Evolutionary conservation across 2,329 filamentous ascomycete species (phyloP).

Genomic region (Pseudopyrenochaeta lycopersici): DNA sequence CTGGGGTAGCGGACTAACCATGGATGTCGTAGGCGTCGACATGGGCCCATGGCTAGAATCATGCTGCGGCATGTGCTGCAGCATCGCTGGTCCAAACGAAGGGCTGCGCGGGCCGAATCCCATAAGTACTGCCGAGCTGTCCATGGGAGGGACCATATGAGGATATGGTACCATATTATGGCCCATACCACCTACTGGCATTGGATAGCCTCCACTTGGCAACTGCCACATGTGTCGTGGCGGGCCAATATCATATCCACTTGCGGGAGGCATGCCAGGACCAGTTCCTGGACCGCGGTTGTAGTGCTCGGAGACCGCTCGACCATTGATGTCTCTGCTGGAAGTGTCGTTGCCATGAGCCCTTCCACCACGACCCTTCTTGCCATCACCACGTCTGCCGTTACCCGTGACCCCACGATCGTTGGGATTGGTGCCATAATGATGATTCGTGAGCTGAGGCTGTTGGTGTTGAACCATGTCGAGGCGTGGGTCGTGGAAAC

Average conservation of each 20-base stretch:
- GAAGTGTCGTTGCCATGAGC: neutral
- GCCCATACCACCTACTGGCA: neutral
- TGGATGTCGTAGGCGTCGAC: neutral
- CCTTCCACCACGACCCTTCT: neutral
- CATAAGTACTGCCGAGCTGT: neutral
- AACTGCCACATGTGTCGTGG: neutral
- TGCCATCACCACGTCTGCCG: neutral
- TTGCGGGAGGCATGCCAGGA: neutral
- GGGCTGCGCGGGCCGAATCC: neutral
- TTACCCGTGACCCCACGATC: neutral
- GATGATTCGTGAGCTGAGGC: neutral
- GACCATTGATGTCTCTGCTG: neutral
- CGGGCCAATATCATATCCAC: neutral
- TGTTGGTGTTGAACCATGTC: neutral
- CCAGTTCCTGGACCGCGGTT: neutral
- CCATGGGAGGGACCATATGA: neutral
- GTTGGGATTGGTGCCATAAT: neutral
- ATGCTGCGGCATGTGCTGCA: neutral
- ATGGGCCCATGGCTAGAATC: neutral
- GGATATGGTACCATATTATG: neutral
- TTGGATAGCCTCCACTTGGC: neutral
- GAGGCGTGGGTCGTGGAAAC: too few species aligned
- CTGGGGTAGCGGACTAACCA: neutral
- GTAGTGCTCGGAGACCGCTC: neutral
- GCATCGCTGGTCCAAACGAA: neutral